Evolutionary conservation across 306 rosid genomes (phyloP).

Genomic region (Lablab purpureus): DNA sequence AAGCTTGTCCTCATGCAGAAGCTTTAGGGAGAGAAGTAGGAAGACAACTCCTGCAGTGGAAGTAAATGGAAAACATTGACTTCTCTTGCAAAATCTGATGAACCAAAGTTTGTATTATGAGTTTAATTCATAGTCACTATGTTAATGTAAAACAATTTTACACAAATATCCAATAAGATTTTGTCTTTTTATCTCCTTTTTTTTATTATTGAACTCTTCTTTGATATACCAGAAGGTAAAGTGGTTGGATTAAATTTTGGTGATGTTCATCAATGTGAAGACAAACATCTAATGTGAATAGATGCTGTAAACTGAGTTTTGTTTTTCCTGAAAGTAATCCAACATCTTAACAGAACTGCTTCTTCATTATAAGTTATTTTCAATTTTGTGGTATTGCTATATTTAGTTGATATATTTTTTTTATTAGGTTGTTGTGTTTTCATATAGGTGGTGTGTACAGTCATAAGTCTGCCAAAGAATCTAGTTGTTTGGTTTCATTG

Average conservation of each 20-base stretch:
- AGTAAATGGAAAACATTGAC: constrained; percentile 56
- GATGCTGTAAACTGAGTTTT: constrained; percentile 8
- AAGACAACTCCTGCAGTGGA: constrained; percentile 68
- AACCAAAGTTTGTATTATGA: constrained; percentile 6
- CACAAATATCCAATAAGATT: background rate
- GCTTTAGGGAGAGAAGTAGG: constrained; percentile 74
- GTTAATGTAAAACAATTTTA: background rate
- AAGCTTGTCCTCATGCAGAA: constrained; percentile 72
- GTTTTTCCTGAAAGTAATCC: constrained; percentile 26
- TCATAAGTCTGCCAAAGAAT: no score
- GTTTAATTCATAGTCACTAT: background rate
- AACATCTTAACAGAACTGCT: background rate
- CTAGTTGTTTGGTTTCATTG: no score
- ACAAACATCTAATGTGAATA: constrained; percentile 17
- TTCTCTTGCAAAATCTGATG: constrained; percentile 13
- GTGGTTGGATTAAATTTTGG: constrained; percentile 33
- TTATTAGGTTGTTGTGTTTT: no score
- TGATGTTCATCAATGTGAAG: constrained; percentile 51
- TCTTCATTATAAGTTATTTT: background rate
- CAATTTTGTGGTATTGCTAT: background rate
- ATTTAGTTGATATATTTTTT: background rate
- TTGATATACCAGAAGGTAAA: constrained; percentile 3
- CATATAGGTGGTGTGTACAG: no score
- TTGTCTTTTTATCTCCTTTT: background rate
- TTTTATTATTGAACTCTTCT: background rate